These are phyloP conservation scores for Epichloe sibirici DNA, from an alignment of 2,329 filamentous ascomycete species.

Conservation along the genomic window DNA sequence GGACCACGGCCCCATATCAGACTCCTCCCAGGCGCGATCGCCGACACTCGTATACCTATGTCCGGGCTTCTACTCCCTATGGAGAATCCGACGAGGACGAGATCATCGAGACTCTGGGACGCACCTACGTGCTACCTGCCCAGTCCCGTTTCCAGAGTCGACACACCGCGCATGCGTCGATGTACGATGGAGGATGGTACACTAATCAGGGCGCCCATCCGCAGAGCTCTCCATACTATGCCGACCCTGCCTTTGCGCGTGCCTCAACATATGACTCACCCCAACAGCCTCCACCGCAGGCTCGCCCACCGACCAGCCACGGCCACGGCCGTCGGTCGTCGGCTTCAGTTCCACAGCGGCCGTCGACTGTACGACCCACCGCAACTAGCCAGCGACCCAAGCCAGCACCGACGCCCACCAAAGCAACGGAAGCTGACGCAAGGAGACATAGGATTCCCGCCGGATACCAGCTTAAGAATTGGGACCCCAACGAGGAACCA, in stretches of 20 bases:
- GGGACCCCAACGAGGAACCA: constrained; percentile 88
- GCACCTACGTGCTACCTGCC: constrained; percentile 40
- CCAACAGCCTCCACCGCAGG: constrained; percentile 23
- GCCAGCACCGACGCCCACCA: constrained; percentile 24
- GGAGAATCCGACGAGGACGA: constrained; percentile 56
- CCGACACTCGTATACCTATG: constrained; percentile 45
- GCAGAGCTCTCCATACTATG: constrained; percentile 32
- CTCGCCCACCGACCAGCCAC: constrained; percentile 29
- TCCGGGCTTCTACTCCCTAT: constrained; percentile 44
- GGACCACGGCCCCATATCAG: constrained; percentile 22
- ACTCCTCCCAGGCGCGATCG: constrained; percentile 34
- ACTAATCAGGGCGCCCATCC: constrained; percentile 47
- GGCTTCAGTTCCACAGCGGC: constrained; percentile 36
- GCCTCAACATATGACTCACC: constrained; percentile 29
- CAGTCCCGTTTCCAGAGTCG: constrained; percentile 29
- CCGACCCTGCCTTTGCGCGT: constrained; percentile 24
- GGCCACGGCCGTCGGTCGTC: constrained; percentile 35
- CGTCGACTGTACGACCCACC: constrained; percentile 38
- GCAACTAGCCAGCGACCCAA: constrained; percentile 15
- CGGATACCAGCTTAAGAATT: constrained; percentile 94
- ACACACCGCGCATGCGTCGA: constrained; percentile 22
- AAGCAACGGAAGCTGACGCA: constrained; percentile 48
- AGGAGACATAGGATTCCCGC: constrained; percentile 62
- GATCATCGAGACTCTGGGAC: constrained; percentile 38
- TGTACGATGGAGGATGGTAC: constrained; percentile 39